Percentiles rank a stretch among this genome's conserved stretches.
Evolutionary conservation across 2,329 filamentous ascomycete species (phyloP).

Genomic region (Periconia macrospinosa): DNA sequence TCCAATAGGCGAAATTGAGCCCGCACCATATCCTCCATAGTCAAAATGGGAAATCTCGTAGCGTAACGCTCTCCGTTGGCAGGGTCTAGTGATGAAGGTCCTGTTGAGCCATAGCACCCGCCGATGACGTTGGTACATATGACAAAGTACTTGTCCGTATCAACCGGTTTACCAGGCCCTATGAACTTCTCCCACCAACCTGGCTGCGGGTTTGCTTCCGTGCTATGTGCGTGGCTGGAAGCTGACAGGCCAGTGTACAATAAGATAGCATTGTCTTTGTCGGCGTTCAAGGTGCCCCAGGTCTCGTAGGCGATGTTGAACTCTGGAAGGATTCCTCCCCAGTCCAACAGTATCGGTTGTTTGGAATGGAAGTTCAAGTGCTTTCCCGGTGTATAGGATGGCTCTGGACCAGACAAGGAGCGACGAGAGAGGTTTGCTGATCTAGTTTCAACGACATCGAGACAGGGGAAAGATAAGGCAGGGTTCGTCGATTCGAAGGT

Average conservation of each 20-base stretch:
- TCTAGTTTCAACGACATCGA: constrained; percentile 46
- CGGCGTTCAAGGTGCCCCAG: constrained; percentile 79
- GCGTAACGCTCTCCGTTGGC: constrained; percentile 87
- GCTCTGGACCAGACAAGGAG: constrained; percentile 77
- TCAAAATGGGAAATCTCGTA: constrained; percentile 92
- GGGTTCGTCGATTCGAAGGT: constrained; percentile 40
- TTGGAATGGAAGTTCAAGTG: constrained; percentile 75
- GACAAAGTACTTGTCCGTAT: constrained; percentile 89
- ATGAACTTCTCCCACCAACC: constrained; percentile 99
- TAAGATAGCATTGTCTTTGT: constrained; percentile 85
- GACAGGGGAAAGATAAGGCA: constrained; percentile 45
- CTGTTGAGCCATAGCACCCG: constrained; percentile 94
- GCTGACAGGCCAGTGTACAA: constrained; percentile 93
- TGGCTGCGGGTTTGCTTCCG: constrained; percentile 78
- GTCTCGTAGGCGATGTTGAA: constrained; percentile 93
- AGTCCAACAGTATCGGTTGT: constrained; percentile 81
- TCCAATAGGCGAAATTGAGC: constrained; percentile 92
- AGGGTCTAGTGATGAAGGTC: constrained; percentile 84
- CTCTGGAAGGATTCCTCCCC: constrained; percentile 87
- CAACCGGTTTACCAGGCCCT: constrained; percentile 78
- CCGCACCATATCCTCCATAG: constrained; percentile 95
- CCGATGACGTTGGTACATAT: constrained; percentile 97
- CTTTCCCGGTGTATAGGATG: constrained; percentile 88
- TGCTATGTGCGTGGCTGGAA: constrained; percentile 96
- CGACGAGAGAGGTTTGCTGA: constrained; percentile 73